These are phyloP conservation scores for Brettanomyces anomalus DNA, from an alignment of 805 yeast species.

Conservation along the genomic window DNA sequence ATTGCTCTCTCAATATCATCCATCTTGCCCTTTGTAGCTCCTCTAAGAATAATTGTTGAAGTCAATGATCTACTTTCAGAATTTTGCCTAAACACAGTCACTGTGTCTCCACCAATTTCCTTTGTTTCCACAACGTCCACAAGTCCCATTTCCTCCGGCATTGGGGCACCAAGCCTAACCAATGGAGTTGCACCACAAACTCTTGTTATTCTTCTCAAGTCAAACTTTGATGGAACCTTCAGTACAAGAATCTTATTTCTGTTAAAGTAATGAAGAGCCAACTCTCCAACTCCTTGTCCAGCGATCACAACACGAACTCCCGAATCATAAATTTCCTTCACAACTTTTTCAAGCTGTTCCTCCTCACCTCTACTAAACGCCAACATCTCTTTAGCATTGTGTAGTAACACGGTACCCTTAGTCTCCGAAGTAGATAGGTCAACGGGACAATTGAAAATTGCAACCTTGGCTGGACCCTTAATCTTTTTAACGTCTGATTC, in stretches of 20 bases:
- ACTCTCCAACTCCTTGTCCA: constrained; percentile 89
- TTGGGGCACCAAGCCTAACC: constrained; percentile 89
- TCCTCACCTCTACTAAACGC: constrained; percentile 96
- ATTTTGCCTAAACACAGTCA: constrained; percentile 83
- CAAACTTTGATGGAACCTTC: constrained; percentile 90
- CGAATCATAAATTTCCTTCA: constrained; percentile 72
- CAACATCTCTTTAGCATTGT: constrained; percentile 94
- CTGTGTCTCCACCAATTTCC: constrained; percentile 97
- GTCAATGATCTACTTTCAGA: constrained; percentile 58
- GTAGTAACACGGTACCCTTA: constrained; percentile 91
- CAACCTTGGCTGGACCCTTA: constrained; percentile 65
- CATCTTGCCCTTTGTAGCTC: constrained; percentile 88
- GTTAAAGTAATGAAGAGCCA: constrained; percentile 88
- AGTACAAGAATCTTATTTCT: constrained; percentile 77
- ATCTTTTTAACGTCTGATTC: constrained; percentile 78
- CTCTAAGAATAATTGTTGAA: constrained; percentile 87
- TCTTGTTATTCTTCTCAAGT: constrained; percentile 84
- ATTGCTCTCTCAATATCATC: constrained; percentile 97
- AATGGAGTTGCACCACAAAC: constrained; percentile 97
- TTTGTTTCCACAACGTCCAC: constrained; percentile 82
- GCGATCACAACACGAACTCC: constrained; percentile 88
- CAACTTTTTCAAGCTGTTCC: constrained; percentile 77
- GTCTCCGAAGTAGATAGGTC: constrained; percentile 97
- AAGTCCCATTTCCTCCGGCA: constrained; percentile 87
- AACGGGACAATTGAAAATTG: constrained; percentile 85